Percentiles rank a stretch among this genome's conserved stretches.
Evolutionary conservation across 805 yeast species (phyloP).

Genomic region (Kodamaea kaohsiungensis): DNA sequence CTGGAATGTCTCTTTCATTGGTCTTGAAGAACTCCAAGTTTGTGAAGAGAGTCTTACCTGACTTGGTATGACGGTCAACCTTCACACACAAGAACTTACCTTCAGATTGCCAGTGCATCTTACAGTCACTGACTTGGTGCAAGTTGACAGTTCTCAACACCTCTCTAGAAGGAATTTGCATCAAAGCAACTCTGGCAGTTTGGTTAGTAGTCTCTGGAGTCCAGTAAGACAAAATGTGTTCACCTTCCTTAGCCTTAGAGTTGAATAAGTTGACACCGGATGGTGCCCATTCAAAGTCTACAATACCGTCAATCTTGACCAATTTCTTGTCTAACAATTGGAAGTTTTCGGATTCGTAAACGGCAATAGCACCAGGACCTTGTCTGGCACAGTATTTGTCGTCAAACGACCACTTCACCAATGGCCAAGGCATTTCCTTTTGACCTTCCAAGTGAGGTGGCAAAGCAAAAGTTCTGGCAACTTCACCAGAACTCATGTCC

Average conservation of each 20-base stretch:
- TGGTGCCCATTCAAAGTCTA: slow-evolving; percentile 95
- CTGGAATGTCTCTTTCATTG: slow-evolving; percentile 88
- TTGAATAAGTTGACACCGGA: slow-evolving; percentile 70
- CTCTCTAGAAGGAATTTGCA: slow-evolving; percentile 82
- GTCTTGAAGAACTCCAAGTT: slow-evolving; percentile 89
- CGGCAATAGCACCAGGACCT: slow-evolving; percentile 88
- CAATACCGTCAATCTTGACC: slow-evolving; percentile 78
- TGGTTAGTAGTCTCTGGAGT: slow-evolving; percentile 92
- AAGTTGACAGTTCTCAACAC: slow-evolving; percentile 88
- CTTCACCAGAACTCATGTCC: slow-evolving; percentile 83
- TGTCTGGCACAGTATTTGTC: slow-evolving; percentile 93
- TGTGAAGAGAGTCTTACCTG: slow-evolving; percentile 87
- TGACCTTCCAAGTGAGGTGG: slow-evolving; percentile 69
- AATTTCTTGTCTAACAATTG: slow-evolving; percentile 83
- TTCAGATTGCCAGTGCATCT: slow-evolving; percentile 91
- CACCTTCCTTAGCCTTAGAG: slow-evolving; percentile 52
- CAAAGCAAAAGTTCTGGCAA: slow-evolving; percentile 87
- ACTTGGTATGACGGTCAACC: slow-evolving; percentile 96
- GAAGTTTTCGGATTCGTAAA: slow-evolving; percentile 81
- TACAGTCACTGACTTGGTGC: slow-evolving; percentile 91
- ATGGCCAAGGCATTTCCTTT: slow-evolving; percentile 89
- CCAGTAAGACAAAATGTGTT: slow-evolving; percentile 86
- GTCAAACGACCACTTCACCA: slow-evolving; percentile 93
- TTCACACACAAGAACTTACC: slow-evolving; percentile 85
- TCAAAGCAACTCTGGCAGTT: slow-evolving; percentile 89